Percentiles rank a stretch among this genome's conserved stretches.
These are phyloP conservation scores for Cryptosporidium viatorum DNA, from an alignment of 169 alveolate genomes.

Conservation along the genomic window DNA sequence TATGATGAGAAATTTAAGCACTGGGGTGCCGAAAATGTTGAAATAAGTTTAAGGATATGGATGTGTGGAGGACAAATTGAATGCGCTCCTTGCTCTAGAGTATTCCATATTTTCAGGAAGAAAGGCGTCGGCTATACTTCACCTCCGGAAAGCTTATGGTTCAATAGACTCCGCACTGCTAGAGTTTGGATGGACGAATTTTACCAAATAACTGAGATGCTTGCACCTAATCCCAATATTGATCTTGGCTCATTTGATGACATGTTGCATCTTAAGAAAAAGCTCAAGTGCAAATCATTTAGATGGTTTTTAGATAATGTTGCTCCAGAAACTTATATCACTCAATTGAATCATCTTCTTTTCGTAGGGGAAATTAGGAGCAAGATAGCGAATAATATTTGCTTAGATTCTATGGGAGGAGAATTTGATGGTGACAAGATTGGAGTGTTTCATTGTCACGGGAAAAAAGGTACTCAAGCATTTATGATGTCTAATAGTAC, in stretches of 20 bases:
- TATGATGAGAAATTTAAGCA: constrained; percentile 78
- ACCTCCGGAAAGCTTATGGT: constrained; percentile 77
- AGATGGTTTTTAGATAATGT: constrained; percentile 77
- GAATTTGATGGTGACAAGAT: constrained; percentile 4
- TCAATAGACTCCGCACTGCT: constrained; percentile 79
- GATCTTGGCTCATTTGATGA: constrained; percentile 51
- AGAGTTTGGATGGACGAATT: constrained; percentile 79
- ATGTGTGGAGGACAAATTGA: constrained; percentile 79
- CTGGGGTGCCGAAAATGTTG: constrained; percentile 80
- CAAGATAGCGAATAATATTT: not conserved
- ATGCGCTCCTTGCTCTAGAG: constrained; percentile 77
- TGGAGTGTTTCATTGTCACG: constrained; percentile 59
- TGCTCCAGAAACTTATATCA: constrained; percentile 65
- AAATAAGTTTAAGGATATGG: constrained; percentile 77
- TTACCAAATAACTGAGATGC: constrained; percentile 73
- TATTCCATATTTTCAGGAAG: constrained; percentile 78
- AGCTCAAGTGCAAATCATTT: constrained; percentile 77
- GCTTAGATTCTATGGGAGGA: constrained; percentile 71
- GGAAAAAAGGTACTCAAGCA: constrained; percentile 71
- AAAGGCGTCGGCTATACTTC: constrained; percentile 77
- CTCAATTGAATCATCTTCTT: constrained; percentile 31
- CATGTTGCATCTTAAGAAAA: constrained; percentile 75
- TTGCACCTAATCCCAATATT: constrained; percentile 54
- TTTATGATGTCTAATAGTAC: constrained; percentile 51
- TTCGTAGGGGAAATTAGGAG: constrained; percentile 64